These are phyloP conservation scores for Falciphora oryzae DNA, from an alignment of 2,329 filamentous ascomycete species.

Conservation along the genomic window DNA sequence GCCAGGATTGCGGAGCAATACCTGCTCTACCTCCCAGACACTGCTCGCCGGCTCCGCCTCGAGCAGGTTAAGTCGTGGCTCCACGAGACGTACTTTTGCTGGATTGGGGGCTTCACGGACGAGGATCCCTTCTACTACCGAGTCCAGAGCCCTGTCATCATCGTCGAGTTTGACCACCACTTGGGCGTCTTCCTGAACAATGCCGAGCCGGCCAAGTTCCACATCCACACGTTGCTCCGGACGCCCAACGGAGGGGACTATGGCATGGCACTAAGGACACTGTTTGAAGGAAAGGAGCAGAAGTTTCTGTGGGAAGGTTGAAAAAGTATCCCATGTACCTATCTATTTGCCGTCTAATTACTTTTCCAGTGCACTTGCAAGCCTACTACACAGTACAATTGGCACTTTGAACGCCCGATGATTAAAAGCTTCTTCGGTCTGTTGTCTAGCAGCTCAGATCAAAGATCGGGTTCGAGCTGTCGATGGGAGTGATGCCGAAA, in stretches of 20 bases:
- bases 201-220: conserved; percentile 67
- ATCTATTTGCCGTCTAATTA: no score
- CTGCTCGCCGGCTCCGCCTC: conserved; percentile 49
- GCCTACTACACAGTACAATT: no score
- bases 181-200: conserved; percentile 73
- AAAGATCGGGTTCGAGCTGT: background rate
- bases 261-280: conserved; percentile 45
- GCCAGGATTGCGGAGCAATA: conserved; percentile 57
- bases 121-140: conserved; percentile 72
- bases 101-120: conserved; percentile 66
- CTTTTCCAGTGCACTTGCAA: no score
- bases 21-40: conserved; percentile 58
- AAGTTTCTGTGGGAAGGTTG: conserved; percentile 36
- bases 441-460: background rate
- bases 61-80: conserved; percentile 49
- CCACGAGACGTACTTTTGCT: conserved; percentile 70
- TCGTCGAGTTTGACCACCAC: conserved; percentile 76
- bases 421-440: no score
- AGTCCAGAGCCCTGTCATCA: conserved; percentile 67
- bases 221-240: conserved; percentile 69
- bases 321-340: background rate
- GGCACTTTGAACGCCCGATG: no score
- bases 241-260: conserved; percentile 75
- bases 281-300: conserved; percentile 32
- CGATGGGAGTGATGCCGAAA: conserved; percentile 54